Evolutionary conservation across 2,329 filamentous ascomycete species (phyloP).

Genomic region (Ophiocordyceps camponoti-floridani): DNA sequence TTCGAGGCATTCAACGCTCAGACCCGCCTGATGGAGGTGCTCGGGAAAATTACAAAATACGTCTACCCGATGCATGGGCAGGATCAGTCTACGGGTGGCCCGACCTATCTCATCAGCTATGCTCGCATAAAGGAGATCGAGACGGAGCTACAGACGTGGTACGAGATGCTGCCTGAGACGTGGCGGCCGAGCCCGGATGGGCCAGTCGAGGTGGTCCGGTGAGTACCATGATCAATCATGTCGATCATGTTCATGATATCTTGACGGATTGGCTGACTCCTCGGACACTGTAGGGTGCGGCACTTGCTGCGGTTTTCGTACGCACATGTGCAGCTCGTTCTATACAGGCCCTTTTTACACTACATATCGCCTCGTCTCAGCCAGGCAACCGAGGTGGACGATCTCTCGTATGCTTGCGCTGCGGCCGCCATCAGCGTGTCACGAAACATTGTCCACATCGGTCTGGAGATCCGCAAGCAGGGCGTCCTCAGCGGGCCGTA

Average conservation of each 20-base stretch:
- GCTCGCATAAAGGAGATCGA: conserved; percentile 47
- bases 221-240: conserved; percentile 15
- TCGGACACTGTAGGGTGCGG: conserved; percentile 31
- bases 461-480: conserved; percentile 57
- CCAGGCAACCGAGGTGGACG: conserved; percentile 43
- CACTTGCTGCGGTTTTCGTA: conserved; percentile 66
- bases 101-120: conserved; percentile 45
- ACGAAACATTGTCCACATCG: conserved; percentile 63
- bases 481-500: conserved; percentile 63
- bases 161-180: conserved; percentile 49
- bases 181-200: conserved; percentile 68
- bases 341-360: conserved; percentile 71
- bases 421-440: conserved; percentile 43
- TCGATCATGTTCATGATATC: too few species aligned
- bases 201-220: conserved; percentile 58
- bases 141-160: conserved; percentile 43
- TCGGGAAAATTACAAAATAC: conserved; percentile 44
- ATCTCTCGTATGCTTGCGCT: conserved; percentile 60
- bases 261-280: not conserved
- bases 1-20: conserved; percentile 51
- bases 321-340: conserved; percentile 64
- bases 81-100: conserved; percentile 27
- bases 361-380: conserved; percentile 53
- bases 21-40: conserved; percentile 42
- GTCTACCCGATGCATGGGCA: conserved; percentile 46